Evolutionary conservation across 495 filamentous ascomycete species (phyloP).

Genomic region (Tuber borchii): DNA sequence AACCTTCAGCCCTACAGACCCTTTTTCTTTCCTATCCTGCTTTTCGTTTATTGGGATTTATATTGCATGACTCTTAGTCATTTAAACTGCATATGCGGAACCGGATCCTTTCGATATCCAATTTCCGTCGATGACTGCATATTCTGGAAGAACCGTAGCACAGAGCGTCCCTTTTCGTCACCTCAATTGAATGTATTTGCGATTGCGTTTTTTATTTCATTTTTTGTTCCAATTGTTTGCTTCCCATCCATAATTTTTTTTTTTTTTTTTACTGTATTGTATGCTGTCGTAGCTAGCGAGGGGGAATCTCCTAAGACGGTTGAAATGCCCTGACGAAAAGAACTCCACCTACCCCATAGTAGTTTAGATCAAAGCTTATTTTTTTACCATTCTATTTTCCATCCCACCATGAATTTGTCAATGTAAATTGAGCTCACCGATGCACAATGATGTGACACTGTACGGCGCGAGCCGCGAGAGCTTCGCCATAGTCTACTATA

Average conservation of each 20-base stretch:
- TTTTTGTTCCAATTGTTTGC: not conserved
- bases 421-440: not conserved
- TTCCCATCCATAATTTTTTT: not conserved
- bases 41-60: not conserved
- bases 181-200: conserved; percentile 6
- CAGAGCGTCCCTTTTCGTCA: conserved; percentile 13
- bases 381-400: no score
- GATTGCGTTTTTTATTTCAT: conserved; percentile 12
- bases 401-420: not conserved
- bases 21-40: conserved; percentile 9
- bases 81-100: conserved; percentile 1
- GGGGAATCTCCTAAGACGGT: not conserved
- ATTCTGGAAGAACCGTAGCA: conserved; percentile 5
- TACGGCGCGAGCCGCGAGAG: no score
- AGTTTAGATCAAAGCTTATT: not conserved
- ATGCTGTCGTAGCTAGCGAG: not conserved
- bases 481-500: not conserved
- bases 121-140: not conserved
- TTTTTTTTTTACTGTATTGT: not conserved
- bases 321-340: not conserved
- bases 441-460: not conserved
- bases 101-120: not conserved
- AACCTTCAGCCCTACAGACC: conserved; percentile 15
- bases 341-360: not conserved
- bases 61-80: not conserved